These are phyloP conservation scores for Puccinia polysora DNA, from an alignment of 1,284 basidiomycete species.

Conservation along the genomic window DNA sequence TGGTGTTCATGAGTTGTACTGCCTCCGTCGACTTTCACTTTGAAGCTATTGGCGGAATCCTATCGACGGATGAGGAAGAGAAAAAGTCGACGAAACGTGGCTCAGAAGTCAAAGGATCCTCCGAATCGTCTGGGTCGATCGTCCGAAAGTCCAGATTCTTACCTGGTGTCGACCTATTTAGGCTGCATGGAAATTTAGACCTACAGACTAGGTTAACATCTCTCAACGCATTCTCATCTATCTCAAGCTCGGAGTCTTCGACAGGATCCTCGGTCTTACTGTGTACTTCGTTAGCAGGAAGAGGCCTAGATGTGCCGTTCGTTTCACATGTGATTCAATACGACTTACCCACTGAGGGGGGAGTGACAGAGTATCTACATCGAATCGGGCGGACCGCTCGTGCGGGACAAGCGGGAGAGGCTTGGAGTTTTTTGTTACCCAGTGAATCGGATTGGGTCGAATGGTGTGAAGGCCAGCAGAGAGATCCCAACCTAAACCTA, in stretches of 20 bases:
- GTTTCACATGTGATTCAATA: conserved; percentile 92
- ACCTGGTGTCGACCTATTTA: conserved; percentile 74
- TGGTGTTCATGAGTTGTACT: conserved; percentile 94
- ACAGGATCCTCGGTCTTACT: conserved; percentile 64
- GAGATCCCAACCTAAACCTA: conserved; percentile 51
- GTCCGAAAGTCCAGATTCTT: conserved; percentile 69
- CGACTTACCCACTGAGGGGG: conserved; percentile 94
- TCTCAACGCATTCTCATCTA: conserved; percentile 68
- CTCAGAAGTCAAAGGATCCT: conserved; percentile 49
- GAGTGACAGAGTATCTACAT: conserved; percentile 93
- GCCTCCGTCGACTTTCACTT: conserved; percentile 98
- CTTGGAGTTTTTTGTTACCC: conserved; percentile 85
- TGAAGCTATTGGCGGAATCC: conserved; percentile 67
- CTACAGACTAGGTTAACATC: conserved; percentile 75
- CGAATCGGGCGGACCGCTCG: conserved; percentile 94
- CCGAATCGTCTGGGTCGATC: conserved; percentile 55
- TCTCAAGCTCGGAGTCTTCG: conserved; percentile 49
- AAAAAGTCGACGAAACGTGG: conserved; percentile 46
- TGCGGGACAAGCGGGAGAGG: conserved; percentile 78
- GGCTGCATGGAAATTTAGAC: conserved; percentile 89
- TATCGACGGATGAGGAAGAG: conserved; percentile 29
- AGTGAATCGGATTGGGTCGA: conserved; percentile 81
- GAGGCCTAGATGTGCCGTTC: conserved; percentile 93
- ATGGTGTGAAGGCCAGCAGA: conserved; percentile 78
- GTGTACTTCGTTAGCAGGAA: conserved; percentile 93